Percentiles rank a stretch among this genome's conserved stretches.
Evolutionary conservation across 2,329 filamentous ascomycete species (phyloP).

Genomic region (Neofusicoccum ribis): DNA sequence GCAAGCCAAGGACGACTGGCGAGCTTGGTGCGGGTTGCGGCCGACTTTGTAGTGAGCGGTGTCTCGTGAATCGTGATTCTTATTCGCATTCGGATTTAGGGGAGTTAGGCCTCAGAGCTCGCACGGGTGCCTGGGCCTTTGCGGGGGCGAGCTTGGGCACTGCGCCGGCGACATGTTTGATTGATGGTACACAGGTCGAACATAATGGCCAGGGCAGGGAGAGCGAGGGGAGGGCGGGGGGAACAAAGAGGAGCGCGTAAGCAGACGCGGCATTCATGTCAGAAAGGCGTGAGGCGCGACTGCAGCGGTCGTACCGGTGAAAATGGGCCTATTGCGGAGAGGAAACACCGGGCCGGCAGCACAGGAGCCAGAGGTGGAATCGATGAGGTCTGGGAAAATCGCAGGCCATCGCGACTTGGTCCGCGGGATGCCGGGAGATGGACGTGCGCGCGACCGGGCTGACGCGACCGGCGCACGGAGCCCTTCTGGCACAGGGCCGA

Average conservation of each 20-base stretch:
- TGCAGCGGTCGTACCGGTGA: background rate
- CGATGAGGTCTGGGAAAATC: slow-evolving; percentile 11
- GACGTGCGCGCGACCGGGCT: background rate
- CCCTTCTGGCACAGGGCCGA: slow-evolving; percentile 3
- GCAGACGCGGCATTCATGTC: too few species aligned
- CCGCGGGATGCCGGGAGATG: background rate
- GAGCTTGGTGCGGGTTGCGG: background rate
- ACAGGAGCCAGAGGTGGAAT: background rate
- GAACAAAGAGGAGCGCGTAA: too few species aligned
- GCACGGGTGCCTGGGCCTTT: too few species aligned
- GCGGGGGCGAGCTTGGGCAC: too few species aligned
- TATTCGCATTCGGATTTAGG: slow-evolving; percentile 2
- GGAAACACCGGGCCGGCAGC: background rate
- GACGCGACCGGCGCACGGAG: slow-evolving; percentile 9
- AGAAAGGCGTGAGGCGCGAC: too few species aligned
- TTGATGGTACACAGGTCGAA: too few species aligned
- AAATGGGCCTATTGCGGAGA: background rate
- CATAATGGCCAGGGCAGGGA: too few species aligned
- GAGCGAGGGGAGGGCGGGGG: too few species aligned
- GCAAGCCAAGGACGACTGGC: background rate
- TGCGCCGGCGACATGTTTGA: too few species aligned
- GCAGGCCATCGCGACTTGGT: background rate
- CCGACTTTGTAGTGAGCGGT: too few species aligned
- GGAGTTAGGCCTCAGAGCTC: background rate
- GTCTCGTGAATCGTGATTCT: background rate